phyloP scores from a whole-genome alignment of 345 rosid species.

The Bruguiera parviflora region DNA sequence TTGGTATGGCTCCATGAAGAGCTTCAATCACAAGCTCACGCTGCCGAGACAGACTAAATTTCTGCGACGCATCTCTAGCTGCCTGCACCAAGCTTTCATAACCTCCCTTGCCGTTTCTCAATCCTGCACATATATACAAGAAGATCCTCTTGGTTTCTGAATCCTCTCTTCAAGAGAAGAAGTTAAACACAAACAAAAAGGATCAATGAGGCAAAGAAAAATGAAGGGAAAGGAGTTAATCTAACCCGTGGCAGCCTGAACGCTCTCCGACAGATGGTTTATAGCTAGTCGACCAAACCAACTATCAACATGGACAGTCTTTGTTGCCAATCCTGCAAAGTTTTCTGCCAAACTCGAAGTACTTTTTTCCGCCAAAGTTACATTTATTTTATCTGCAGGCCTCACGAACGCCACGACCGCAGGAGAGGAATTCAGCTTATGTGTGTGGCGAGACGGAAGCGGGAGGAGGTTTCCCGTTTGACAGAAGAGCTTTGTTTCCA shows the following conservation, averaged over 20 bases:
- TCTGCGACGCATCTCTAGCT: constrained; percentile 42
- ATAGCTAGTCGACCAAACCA: constrained; percentile 56
- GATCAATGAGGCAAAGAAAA: background rate
- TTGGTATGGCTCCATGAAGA: constrained; percentile 55
- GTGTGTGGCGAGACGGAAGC: background rate
- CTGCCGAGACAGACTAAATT: constrained; percentile 42
- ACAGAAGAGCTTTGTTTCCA: constrained; percentile 34
- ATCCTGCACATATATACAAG: constrained; percentile 29
- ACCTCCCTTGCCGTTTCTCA: constrained; percentile 39
- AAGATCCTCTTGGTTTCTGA: background rate
- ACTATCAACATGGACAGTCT: constrained; percentile 41
- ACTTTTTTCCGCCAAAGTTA: constrained; percentile 16
- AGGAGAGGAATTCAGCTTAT: constrained; percentile 11
- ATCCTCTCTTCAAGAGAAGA: background rate
- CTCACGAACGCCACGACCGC: constrained; percentile 34
- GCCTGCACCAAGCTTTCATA: constrained; percentile 73
- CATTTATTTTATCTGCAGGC: constrained; percentile 16
- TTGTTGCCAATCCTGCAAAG: constrained; percentile 8
- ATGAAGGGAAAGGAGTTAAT: background rate
- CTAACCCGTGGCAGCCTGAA: constrained; percentile 59
- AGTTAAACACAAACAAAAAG: background rate
- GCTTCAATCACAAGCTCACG: constrained; percentile 58
- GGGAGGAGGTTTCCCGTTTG: constrained; percentile 11
- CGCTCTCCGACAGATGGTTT: constrained; percentile 45
- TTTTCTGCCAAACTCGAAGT: constrained; percentile 8